Evolutionary conservation across 2,329 filamentous ascomycete species (phyloP).

Genomic region (Aspergillus pseudotamarii): DNA sequence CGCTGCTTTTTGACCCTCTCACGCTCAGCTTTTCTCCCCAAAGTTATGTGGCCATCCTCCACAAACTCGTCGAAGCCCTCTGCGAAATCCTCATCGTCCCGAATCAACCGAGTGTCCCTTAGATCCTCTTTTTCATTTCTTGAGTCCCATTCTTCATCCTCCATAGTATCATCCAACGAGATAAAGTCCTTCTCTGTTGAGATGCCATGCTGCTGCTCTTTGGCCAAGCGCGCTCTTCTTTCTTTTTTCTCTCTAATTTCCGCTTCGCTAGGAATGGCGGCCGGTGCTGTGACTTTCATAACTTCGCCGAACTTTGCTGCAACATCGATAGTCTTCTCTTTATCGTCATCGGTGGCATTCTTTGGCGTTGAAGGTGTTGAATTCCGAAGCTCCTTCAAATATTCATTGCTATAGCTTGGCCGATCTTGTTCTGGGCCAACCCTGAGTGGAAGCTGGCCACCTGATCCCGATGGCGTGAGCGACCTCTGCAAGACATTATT

Average conservation of each 20-base stretch:
- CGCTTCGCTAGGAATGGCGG: constrained; percentile 73
- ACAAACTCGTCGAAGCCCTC: constrained; percentile 94
- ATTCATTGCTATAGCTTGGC: constrained; percentile 83
- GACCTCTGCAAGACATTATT: constrained; percentile 66
- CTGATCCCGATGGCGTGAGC: constrained; percentile 47
- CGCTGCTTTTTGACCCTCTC: constrained; percentile 68
- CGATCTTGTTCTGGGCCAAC: constrained; percentile 67
- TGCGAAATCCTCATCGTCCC: constrained; percentile 87
- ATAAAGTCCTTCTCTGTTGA: constrained; percentile 66
- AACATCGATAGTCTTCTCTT: constrained; percentile 59
- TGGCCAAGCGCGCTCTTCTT: constrained; percentile 77
- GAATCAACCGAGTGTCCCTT: constrained; percentile 72
- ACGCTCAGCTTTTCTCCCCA: constrained; percentile 77
- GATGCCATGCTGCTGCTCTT: constrained; percentile 54
- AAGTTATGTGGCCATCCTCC: constrained; percentile 76
- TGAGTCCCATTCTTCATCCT: constrained; percentile 51
- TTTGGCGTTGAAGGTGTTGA: constrained; percentile 83
- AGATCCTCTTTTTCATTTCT: constrained; percentile 63
- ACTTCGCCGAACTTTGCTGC: constrained; percentile 53
- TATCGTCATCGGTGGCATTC: constrained; percentile 37
- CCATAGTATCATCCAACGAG: constrained; percentile 39
- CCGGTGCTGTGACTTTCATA: constrained; percentile 33
- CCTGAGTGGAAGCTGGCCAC: constrained; percentile 60
- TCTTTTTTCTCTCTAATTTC: constrained; percentile 93
- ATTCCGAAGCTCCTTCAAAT: constrained; percentile 80